phyloP scores from a whole-genome alignment of 371 early-diverging fungal genomes.

The Mucor racemosus region DNA sequence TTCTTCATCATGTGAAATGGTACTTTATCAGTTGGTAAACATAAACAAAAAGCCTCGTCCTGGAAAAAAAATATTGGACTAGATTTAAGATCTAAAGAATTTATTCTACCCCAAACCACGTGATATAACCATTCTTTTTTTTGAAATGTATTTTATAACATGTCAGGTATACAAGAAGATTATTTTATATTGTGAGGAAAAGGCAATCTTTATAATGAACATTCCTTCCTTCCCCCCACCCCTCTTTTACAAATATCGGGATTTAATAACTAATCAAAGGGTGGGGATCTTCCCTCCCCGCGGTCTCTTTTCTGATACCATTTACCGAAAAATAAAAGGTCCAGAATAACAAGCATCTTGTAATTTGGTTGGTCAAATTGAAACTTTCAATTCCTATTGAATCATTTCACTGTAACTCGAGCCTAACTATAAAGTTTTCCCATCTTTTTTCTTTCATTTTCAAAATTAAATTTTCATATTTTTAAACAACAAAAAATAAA shows the following conservation, averaged over 20 bases:
- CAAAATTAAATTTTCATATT: neutral
- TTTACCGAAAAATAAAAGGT: neutral
- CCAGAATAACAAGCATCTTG: neutral
- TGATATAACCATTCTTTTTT: too few relatives aligned
- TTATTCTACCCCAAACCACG: too few relatives aligned
- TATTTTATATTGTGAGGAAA: too few relatives aligned
- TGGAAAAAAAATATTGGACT: too few relatives aligned
- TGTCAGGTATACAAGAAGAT: too few relatives aligned
- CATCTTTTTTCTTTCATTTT: neutral
- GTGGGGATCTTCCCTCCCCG: neutral
- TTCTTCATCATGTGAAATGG: too few relatives aligned
- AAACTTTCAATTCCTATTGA: slow-evolving; percentile 1
- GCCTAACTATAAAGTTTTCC: neutral
- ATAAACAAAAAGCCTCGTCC: too few relatives aligned
- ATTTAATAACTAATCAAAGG: neutral
- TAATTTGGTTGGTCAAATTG: slow-evolving; percentile 1
- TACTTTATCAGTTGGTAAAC: too few relatives aligned
- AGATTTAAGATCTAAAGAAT: too few relatives aligned
- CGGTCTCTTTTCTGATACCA: neutral
- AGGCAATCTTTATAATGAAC: neutral
- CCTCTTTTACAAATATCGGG: neutral
- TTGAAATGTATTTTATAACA: too few relatives aligned
- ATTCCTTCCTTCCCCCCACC: neutral
- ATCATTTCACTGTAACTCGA: neutral
- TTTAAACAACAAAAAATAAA: neutral